Base-by-base conservation (phyloP, 495 filamentous ascomycete genomes). In the Daldinia childiae region DNA sequence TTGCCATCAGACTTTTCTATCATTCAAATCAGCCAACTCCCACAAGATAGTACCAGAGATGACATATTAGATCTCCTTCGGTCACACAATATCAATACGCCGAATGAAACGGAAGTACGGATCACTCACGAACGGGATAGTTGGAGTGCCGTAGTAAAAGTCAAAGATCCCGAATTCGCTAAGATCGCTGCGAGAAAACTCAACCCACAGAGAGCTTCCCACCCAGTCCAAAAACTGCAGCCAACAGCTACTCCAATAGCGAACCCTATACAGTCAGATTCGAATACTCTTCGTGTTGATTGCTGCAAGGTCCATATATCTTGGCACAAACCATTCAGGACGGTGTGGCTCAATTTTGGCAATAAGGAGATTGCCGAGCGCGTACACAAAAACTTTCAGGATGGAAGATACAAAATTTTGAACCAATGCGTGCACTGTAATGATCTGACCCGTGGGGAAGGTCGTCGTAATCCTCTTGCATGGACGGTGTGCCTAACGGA, bases 271-370 rank as follows among this genome's bases (percentile, higher is more conserved):
- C 61, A 64, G 0, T 51, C 52, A 1, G 71, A 65, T 3, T 73
- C 73, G 2, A 72, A 57, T 30, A 54, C 51, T 21, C 68, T 70
- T 12, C 66, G 71, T 0, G 68, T 80, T 0, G 79, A 80, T 17
- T 76, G 75, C 51, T 75, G 62, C 36, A 79, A 73, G 11, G 66
- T 81, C 0, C 68, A 73, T 52, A 71, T 69, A 27, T 79, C 79
- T 9, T 81, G 79, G 79, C 69, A 75, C 54, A 76, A 69, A 14
- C 68, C 79, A 0, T 58, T 39, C 30, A 68, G 45, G 14, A 73
- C 64, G 1, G 79, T 52, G 0, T 75, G 72, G 76, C 72, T 80
- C 14, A 78, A 76, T 48, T 80, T 79, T 50, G 56, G 61, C 8
- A 2, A 19, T 6, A n/a, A 21, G 19, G 15, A 67, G 14, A 66